These are phyloP conservation scores for Calocybe indica DNA, from an alignment of 768 basidiomycete genomes.

Conservation along the genomic window DNA sequence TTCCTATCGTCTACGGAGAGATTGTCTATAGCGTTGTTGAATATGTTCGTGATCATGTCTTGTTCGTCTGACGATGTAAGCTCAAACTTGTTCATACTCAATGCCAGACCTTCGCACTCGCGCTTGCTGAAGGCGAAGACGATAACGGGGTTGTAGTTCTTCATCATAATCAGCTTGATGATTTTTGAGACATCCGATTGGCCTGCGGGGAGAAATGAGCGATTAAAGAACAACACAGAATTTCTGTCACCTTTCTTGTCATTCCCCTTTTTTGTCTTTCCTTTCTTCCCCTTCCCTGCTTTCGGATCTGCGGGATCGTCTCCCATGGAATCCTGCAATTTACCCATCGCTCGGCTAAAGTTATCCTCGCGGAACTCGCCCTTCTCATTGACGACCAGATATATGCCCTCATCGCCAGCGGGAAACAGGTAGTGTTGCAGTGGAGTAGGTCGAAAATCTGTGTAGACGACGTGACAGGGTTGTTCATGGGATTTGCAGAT, in stretches of 20 bases:
- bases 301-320: slow-evolving; percentile 90
- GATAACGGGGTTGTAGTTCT: slow-evolving; percentile 97
- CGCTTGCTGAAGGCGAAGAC: slow-evolving; percentile 98
- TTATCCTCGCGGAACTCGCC: slow-evolving; percentile 96
- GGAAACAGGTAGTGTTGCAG: slow-evolving; percentile 98
- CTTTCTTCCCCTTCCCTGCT: slow-evolving; percentile 83
- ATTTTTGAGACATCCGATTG: slow-evolving; percentile 95
- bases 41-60: slow-evolving; percentile 79
- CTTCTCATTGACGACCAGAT: slow-evolving; percentile 98
- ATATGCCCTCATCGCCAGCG: slow-evolving; percentile 93
- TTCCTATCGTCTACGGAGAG: slow-evolving; percentile 82
- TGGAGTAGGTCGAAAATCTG: slow-evolving; percentile 97
- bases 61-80: slow-evolving; percentile 93
- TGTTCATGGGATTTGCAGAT: slow-evolving; percentile 96
- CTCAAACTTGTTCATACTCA: slow-evolving; percentile 91
- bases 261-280: slow-evolving; percentile 91
- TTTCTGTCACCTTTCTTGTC: slow-evolving; percentile 71
- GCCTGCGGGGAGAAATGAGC: slow-evolving; percentile 34
- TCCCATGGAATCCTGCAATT: slow-evolving; percentile 75
- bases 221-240: background rate
- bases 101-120: slow-evolving; percentile 91
- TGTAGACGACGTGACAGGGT: slow-evolving; percentile 98
- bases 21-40: slow-evolving; percentile 90
- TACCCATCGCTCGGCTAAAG: slow-evolving; percentile 97
- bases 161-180: slow-evolving; percentile 96